Conservation (phyloP, 495 filamentous ascomycete species). For the Penicillium salamii region DNA sequence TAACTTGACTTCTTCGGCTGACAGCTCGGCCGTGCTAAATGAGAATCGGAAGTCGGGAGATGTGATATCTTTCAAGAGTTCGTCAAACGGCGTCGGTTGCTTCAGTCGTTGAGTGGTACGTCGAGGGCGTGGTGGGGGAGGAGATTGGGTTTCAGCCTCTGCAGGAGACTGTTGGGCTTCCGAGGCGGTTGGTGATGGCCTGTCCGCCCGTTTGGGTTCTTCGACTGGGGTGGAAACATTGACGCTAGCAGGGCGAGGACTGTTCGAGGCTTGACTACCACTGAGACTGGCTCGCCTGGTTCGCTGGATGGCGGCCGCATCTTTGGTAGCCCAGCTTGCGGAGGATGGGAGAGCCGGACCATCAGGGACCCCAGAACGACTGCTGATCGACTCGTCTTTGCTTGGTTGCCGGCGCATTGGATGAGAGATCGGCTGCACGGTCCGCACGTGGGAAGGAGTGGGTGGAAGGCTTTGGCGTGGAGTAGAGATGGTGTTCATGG, state of each 20-base stretch:
- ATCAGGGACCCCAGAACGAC: conserved; percentile 55
- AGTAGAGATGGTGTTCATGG: conserved; percentile 83
- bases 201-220: conserved; percentile 39
- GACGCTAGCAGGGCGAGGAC: conserved; percentile 67
- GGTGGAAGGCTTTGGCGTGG: conserved; percentile 55
- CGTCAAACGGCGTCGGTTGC: conserved; percentile 38
- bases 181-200: conserved; percentile 25
- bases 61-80: conserved; percentile 51
- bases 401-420: conserved; percentile 71
- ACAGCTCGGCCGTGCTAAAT: conserved; percentile 51
- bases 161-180: conserved; percentile 23
- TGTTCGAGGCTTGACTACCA: conserved; percentile 74
- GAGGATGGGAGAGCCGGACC: conserved; percentile 86
- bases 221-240: conserved; percentile 49
- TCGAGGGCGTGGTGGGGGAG: conserved; percentile 11
- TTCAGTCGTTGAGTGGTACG: conserved; percentile 19
- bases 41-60: conserved; percentile 59
- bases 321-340: conserved; percentile 88
- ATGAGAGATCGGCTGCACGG: conserved; percentile 55
- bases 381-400: conserved; percentile 68
- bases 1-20: conserved; percentile 51
- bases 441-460: conserved; percentile 25
- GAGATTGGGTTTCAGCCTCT: conserved; percentile 21
- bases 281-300: conserved; percentile 73
- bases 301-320: conserved; percentile 60